Evolutionary conservation across 768 basidiomycete species (phyloP).

Genomic region (Chalciporus chontae): DNA sequence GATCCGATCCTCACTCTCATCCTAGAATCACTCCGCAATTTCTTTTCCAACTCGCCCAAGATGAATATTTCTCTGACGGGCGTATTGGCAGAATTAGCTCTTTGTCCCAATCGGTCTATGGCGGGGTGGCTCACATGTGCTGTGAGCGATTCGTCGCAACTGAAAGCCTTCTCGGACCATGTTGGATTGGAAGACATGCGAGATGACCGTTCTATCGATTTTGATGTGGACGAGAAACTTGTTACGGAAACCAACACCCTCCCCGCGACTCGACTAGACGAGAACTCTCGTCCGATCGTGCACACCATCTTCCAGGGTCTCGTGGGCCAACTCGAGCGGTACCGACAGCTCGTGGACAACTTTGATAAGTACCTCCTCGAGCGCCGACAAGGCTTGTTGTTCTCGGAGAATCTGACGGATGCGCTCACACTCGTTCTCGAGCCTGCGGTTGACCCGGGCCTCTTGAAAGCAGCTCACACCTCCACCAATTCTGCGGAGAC

Average conservation of each 20-base stretch:
- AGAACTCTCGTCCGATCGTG: slow-evolving; percentile 70
- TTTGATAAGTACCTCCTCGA: slow-evolving; percentile 86
- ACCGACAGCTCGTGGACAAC: slow-evolving; percentile 66
- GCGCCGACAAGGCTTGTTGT: slow-evolving; percentile 83
- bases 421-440: slow-evolving; percentile 76
- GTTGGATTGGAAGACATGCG: slow-evolving; percentile 43
- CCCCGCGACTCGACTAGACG: slow-evolving; percentile 68
- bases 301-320: slow-evolving; percentile 80
- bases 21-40: slow-evolving; percentile 66
- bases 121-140: slow-evolving; percentile 86
- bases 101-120: slow-evolving; percentile 83
- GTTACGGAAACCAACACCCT: slow-evolving; percentile 53
- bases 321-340: slow-evolving; percentile 75
- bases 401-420: slow-evolving; percentile 89
- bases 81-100: slow-evolving; percentile 71
- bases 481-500: slow-evolving; percentile 27
- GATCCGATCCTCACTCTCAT: slow-evolving; percentile 72
- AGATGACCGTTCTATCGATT: slow-evolving; percentile 83
- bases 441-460: slow-evolving; percentile 44
- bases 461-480: slow-evolving; percentile 14
- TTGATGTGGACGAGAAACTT: slow-evolving; percentile 62
- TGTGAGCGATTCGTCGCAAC: slow-evolving; percentile 35
- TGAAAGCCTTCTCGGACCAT: slow-evolving; percentile 8
- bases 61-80: slow-evolving; percentile 88
- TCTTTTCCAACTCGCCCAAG: slow-evolving; percentile 84